Evolutionary conservation across 1,139 yeast species (phyloP).

Genomic region (Hyphopichia khmerensis): DNA sequence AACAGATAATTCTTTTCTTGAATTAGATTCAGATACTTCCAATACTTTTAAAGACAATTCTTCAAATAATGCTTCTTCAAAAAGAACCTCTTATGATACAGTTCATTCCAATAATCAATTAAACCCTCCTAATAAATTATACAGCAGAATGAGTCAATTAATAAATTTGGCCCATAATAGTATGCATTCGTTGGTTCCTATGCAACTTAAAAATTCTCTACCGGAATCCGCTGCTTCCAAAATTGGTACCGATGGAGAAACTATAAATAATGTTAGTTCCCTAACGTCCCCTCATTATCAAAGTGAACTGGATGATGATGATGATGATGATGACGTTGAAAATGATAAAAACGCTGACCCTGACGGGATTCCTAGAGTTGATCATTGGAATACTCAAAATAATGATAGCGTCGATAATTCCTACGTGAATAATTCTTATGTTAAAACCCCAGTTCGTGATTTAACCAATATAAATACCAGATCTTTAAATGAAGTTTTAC

Average conservation of each 20-base stretch:
- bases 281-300: slow-evolving; percentile 11
- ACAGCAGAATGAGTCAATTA: slow-evolving; percentile 12
- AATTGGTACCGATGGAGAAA: neutral
- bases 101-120: neutral
- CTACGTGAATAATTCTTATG: neutral
- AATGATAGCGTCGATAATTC: neutral
- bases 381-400: neutral
- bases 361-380: slow-evolving; percentile 1
- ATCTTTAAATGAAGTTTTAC: slow-evolving; percentile 21
- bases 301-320: slow-evolving; percentile 31
- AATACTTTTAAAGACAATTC: neutral
- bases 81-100: neutral
- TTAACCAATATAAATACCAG: neutral
- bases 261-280: neutral
- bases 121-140: slow-evolving; percentile 8
- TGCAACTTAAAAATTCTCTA: slow-evolving; percentile 1
- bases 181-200: slow-evolving; percentile 18
- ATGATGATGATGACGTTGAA: slow-evolving; percentile 18
- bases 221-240: neutral
- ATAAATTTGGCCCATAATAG: slow-evolving; percentile 16
- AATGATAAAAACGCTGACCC: no score
- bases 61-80: slow-evolving; percentile 1
- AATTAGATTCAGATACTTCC: slow-evolving; percentile 10
- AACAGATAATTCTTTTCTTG: slow-evolving; percentile 24
- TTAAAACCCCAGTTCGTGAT: neutral